Base-by-base conservation (phyloP, 805 yeast genomes). In the Lachancea sp. region DNA sequence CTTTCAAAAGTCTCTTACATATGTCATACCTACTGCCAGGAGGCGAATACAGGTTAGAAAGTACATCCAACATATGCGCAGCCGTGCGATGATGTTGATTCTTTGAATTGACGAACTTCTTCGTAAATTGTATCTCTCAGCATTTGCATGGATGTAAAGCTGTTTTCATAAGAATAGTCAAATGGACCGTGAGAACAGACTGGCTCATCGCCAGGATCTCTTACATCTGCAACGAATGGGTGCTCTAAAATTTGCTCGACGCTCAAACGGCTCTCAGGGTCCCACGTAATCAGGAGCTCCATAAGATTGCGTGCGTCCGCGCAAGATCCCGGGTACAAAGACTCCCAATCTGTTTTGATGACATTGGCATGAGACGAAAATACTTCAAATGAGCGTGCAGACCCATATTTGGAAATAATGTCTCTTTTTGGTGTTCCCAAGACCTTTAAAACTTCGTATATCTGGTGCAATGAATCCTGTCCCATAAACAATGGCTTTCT, bases 401-500 rank as follows among this genome's bases (percentile, higher is more conserved):
- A 68, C 1, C 74, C 75, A 60, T 68, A 77, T n/a, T 59, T 57
- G 17, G 55, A 36, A 7, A 79, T 61, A 2, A 76, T 60, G 2
- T 68, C 72, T 26, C 63, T 67, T 0, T 80, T 62, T 0, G 96
- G 96, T 0, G 80, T 66, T 0, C 96, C 97, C 41, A 88, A 63
- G 0, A 84, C 72, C 56, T 78, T 77, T 44, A 80, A 66, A 16
- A 90, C 85, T 57, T 79, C 83, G 36, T 69, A 72, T 8, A 87
- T 62, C 62, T 90, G 98, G 50, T 82, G 83, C 49, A 77, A 54
- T 46, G 82, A 81, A 60, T 80, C 81, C 47, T 75, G 76, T 0
- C 96, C 97, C 41, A 79, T 77, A 59, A 90, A 89, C 13, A 88
- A 60, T 1, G 96, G 95, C 55, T 73, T 74, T 49, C 96, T 70